Evolutionary conservation across 495 filamentous ascomycete species (phyloP).

Genomic region (Podospora tetraspora): DNA sequence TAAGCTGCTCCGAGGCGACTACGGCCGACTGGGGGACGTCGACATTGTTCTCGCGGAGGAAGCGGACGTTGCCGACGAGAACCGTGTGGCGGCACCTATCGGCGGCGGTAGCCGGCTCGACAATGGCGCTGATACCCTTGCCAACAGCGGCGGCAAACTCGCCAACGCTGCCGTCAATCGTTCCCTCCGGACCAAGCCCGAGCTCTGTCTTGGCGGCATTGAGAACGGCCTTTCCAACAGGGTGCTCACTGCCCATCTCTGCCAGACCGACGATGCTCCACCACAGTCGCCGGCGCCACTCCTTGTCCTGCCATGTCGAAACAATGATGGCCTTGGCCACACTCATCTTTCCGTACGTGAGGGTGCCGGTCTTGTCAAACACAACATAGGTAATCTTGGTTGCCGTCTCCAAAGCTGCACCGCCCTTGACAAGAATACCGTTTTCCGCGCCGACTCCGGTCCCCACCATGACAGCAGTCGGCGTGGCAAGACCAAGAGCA

Average conservation of each 20-base stretch:
- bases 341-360: constrained; percentile 92
- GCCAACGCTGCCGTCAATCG: constrained; percentile 73
- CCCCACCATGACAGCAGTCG: constrained; percentile 97
- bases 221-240: constrained; percentile 81
- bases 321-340: constrained; percentile 66
- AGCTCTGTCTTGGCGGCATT: constrained; percentile 66
- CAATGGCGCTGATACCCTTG: constrained; percentile 73
- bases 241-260: constrained; percentile 92
- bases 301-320: constrained; percentile 61
- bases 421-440: constrained; percentile 94
- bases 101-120: constrained; percentile 65
- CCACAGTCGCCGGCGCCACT: constrained; percentile 72
- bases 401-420: constrained; percentile 84
- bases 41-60: constrained; percentile 64
- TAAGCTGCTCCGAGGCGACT: constrained; percentile 50
- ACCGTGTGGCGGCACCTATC: constrained; percentile 69
- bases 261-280: constrained; percentile 91
- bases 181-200: constrained; percentile 62
- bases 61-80: constrained; percentile 74
- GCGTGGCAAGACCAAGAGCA: constrained; percentile 87
- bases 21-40: constrained; percentile 57
- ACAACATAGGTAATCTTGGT: constrained; percentile 90
- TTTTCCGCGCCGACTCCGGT: constrained; percentile 96
- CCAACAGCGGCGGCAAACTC: constrained; percentile 83
- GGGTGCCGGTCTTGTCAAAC: constrained; percentile 98